Base-by-base conservation (phyloP, 139 green algal species). In the Trebouxia sp. region DNA sequence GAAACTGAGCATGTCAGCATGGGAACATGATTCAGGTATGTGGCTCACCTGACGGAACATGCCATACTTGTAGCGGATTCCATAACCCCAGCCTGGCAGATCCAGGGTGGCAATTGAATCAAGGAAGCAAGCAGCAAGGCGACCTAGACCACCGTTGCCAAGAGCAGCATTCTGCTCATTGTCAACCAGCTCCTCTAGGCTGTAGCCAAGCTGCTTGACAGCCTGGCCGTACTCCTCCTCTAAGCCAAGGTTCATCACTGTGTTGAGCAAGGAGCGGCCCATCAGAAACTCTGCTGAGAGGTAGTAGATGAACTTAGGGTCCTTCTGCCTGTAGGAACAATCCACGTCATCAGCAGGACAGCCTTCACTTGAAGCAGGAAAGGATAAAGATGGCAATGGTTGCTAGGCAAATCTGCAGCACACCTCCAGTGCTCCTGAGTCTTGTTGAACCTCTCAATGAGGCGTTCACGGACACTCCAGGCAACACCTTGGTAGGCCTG, bases 31-130 rank as follows among this genome's bases (percentile, higher is more conserved):
- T n/a, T n/a, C n/a, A n/a, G n/a, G n/a, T n/a, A n/a, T n/a, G n/a
- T n/a, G n/a, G 35, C 75, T 26, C 7, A 91, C 88, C 91, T 99
- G 96, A 42, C 91, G 87, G 87, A 99, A 99, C 97, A 99, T 99
- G 75, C 97, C 97, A 84, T 99, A 99, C 78, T 95, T 90, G 91
- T 99, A 99, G 22, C 97, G 93, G 82, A 99, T 98, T 82, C 97
- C 97, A 82, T 99, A 99, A 10, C 96, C 97, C 96, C 95, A 99
- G 5, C 89, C 96, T 11, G 97, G 97, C 81, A 97, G 90, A 83
- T 98, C 93, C 51, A 98, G 92, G 12, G 97, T 98, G 50, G 97
- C 97, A 83, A 99, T 96, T 35, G 91, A 96, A 88, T 99, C 97
- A 41, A 99, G 90, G 88, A 99, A 99, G 92, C 97, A 99, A 28